These are phyloP conservation scores for Dalechampia spathulata DNA, from an alignment of 441 rosid genomes.

Conservation along the genomic window DNA sequence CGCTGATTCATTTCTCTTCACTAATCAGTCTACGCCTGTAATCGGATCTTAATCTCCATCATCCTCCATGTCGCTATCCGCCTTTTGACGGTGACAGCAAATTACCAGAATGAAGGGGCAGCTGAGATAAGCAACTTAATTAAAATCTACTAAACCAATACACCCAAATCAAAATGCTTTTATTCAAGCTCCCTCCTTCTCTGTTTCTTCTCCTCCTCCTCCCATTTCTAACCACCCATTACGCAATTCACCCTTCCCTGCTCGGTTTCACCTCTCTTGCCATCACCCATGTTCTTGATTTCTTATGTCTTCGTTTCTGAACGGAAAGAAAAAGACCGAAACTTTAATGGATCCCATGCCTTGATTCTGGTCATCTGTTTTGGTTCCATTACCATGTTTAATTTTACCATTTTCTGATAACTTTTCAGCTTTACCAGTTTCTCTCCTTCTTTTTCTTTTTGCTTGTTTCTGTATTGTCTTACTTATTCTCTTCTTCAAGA, in stretches of 20 bases:
- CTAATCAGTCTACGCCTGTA: no score
- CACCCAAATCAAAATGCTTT: constrained; percentile 20
- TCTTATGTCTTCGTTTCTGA: neutral
- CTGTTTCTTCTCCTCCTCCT: no score
- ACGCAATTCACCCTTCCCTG: neutral
- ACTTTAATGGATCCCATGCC: neutral
- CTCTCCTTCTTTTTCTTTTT: neutral
- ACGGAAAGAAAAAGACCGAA: neutral
- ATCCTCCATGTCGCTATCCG: no score
- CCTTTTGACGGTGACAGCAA: no score
- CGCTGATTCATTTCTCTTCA: no score
- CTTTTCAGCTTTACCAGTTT: constrained; percentile 6
- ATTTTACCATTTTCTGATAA: constrained; percentile 4
- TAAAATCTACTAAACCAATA: no score
- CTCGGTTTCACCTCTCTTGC: neutral
- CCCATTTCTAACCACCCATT: no score
- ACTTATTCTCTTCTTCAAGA: neutral
- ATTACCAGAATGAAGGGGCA: no score
- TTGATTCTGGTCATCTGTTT: constrained; percentile 4
- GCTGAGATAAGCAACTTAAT: no score
- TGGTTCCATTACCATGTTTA: constrained; percentile 7
- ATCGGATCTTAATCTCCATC: no score
- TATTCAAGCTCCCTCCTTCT: no score
- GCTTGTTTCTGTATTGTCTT: neutral
- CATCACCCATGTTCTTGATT: neutral